phyloP scores from a whole-genome alignment of 108 stramenopile species.

The Cylindrotheca fusiformis region DNA sequence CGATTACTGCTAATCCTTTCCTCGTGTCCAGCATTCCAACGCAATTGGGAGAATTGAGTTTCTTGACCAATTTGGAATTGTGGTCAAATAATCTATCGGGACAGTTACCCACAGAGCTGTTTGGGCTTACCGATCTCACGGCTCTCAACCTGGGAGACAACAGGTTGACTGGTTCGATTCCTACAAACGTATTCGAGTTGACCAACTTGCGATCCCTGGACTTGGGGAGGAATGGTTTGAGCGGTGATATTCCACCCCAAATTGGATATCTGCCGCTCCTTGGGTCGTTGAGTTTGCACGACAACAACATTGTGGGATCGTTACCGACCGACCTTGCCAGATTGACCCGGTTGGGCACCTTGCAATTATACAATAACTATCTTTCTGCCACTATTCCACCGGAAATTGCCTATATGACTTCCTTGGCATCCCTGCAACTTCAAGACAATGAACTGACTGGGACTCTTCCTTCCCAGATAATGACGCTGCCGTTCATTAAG shows the following conservation, averaged over 20 bases:
- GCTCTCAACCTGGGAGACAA: constrained; percentile 34
- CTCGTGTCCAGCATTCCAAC: constrained; percentile 18
- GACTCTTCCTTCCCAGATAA: constrained; percentile 22
- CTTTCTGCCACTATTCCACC: constrained; percentile 23
- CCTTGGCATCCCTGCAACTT: constrained; percentile 28
- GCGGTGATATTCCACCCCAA: constrained; percentile 27
- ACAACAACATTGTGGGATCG: too few species aligned
- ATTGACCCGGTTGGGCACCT: too few species aligned
- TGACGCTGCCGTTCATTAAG: constrained; percentile 10
- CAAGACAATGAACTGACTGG: constrained; percentile 25
- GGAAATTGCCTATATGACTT: constrained; percentile 27
- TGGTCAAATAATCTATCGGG: constrained; percentile 24
- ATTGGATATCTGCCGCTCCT: constrained; percentile 19
- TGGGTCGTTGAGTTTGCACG: too few species aligned
- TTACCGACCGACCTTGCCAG: too few species aligned
- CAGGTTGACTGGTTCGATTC: constrained; percentile 24
- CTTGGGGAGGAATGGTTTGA: constrained; percentile 19
- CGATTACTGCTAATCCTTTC: background rate
- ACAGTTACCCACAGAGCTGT: constrained; percentile 23
- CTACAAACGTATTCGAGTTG: constrained; percentile 27
- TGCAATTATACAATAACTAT: too few species aligned
- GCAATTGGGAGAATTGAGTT: background rate
- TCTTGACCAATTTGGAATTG: constrained; percentile 1
- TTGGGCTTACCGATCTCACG: constrained; percentile 16
- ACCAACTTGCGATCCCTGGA: constrained; percentile 24